Conservation (phyloP, 2,329 filamentous ascomycete species). For the Helotiales sp. region DNA sequence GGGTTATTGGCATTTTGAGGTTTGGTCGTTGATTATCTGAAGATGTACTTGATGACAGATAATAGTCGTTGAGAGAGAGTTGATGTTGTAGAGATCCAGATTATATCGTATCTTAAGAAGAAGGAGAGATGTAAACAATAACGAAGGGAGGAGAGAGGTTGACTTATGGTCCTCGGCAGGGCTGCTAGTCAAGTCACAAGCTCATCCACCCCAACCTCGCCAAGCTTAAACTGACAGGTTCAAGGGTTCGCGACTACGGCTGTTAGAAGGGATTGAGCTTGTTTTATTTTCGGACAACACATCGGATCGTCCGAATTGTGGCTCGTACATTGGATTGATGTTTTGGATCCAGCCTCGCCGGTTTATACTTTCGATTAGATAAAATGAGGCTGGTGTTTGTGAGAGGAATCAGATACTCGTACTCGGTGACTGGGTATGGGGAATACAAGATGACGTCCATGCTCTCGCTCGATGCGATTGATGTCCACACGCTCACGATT, state of each 20-base stretch:
- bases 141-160: too few species aligned
- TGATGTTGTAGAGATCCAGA: too few species aligned
- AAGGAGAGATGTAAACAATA: too few species aligned
- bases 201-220: background rate
- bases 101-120: too few species aligned
- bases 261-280: background rate
- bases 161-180: too few species aligned
- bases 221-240: background rate
- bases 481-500: too few species aligned
- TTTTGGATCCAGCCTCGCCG: background rate
- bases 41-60: too few species aligned
- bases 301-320: background rate
- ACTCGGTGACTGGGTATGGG: too few species aligned
- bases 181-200: background rate
- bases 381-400: background rate
- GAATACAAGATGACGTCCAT: background rate
- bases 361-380: too few species aligned
- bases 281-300: background rate
- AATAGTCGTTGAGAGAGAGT: too few species aligned
- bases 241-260: background rate
- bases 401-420: too few species aligned
- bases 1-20: conserved; percentile 15
- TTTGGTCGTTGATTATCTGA: background rate
- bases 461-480: too few species aligned
- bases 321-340: background rate